Percentiles rank a stretch among this genome's conserved stretches.
These are phyloP conservation scores for Fonticula alba DNA, from an alignment of 78 protist species.

Conservation along the genomic window DNA sequence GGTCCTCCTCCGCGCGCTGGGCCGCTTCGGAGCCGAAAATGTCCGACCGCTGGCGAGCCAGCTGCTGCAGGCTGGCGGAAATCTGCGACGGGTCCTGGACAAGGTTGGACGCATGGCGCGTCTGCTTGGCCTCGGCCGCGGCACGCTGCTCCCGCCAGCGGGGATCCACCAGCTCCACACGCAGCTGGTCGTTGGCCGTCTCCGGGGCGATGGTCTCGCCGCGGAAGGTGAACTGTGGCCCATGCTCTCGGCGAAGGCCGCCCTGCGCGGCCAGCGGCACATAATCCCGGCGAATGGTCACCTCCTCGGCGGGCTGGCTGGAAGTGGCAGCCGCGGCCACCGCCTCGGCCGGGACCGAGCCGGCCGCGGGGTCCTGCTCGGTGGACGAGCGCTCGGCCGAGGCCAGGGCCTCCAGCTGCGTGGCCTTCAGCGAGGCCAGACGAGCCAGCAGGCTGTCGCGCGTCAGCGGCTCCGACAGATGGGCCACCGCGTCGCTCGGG, in stretches of 20 bases:
- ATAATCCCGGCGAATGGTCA: background rate
- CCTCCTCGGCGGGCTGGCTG: background rate
- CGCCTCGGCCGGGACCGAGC: slow-evolving; percentile 6
- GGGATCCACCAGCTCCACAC: slow-evolving; percentile 26
- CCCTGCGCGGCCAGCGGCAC: background rate
- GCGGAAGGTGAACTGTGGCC: too few species aligned
- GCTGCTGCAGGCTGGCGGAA: background rate
- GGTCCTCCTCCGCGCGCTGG: too few species aligned
- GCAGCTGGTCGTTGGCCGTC: slow-evolving; percentile 21
- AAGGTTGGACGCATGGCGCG: background rate
- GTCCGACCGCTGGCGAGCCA: slow-evolving; percentile 14
- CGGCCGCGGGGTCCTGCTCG: slow-evolving; percentile 9
- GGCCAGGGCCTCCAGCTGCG: background rate
- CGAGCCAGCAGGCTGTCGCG: background rate
- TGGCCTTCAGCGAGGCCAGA: background rate
- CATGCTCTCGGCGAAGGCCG: too few species aligned
- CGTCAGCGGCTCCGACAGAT: background rate
- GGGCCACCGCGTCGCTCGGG: background rate
- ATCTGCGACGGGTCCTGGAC: background rate
- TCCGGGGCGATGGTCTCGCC: too few species aligned
- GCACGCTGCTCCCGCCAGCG: slow-evolving; percentile 20
- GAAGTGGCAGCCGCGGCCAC: background rate
- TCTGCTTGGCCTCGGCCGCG: background rate
- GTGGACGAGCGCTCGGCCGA: background rate
- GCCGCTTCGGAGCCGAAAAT: slow-evolving; percentile 14